Base-by-base conservation (phyloP, 2,329 filamentous ascomycete species). In the Curvularia sp. region DNA sequence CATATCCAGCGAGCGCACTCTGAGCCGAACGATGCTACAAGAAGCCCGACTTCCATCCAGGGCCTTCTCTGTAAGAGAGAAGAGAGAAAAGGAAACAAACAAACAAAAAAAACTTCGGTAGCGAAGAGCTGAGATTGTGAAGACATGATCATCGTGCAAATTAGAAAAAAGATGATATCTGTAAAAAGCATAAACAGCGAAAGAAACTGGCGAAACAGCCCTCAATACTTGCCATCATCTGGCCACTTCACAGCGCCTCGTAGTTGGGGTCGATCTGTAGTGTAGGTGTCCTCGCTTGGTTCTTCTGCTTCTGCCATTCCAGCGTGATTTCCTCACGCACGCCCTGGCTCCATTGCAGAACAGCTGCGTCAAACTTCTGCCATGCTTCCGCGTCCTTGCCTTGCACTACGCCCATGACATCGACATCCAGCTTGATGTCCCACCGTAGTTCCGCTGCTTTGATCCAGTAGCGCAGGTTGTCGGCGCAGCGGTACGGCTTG, bases 401-500 rank as follows among this genome's bases (percentile, higher is more conserved):
- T 72, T 93, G 90, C 21, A 97, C 93, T 7, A 97, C 85, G 27
- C 89, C 92, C 78, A 96, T 89, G 21, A 94, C 92, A 71, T 97
- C 92, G 53, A 97, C 84, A 63, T 89, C 86, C 50, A 98, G 82
- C 66, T 90, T 85, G 38, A 93, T 86, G 78, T 98, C 95, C 89
- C 94, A 99, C 54, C 95, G 87, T 57, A 98, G 83, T 79, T 99
- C 93, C 7, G 93, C 93, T 1, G 94, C 95, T 80, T 99, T 99
- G 78, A 91, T 86, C 94, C 95, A 99, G 81, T 90, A 99, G 39
- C 93, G 87, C 61, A 99, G 83, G 75, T 99, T 99, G 68, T 99
- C 95, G 3, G 93, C 92, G 62, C 89, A 89, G 48, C 95, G 89
- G 76, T 99, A 99, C 0, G 95, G 95, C 79, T 98, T 98, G 59